Evolutionary conservation across 805 yeast species (phyloP).

Genomic region (Kurtzmaniella fragi): DNA sequence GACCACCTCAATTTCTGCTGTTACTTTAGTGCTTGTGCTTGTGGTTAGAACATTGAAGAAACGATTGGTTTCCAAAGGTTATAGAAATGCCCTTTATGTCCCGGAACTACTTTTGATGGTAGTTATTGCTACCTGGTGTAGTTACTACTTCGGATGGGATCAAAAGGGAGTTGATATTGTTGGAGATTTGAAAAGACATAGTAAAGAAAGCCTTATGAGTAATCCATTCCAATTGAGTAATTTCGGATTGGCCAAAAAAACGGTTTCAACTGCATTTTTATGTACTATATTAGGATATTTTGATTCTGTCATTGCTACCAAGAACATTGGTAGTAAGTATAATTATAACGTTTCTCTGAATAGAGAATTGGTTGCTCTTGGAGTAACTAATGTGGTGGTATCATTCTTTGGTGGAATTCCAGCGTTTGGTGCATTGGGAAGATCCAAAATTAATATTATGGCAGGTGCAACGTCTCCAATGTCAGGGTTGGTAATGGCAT

Average conservation of each 20-base stretch:
- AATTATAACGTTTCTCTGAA: constrained; percentile 28
- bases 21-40: constrained; percentile 19
- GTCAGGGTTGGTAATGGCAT: constrained; percentile 31
- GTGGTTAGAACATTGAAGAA: constrained; percentile 15
- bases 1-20: constrained; percentile 14
- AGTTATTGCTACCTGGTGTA: constrained; percentile 20
- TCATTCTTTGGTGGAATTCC: constrained; percentile 29
- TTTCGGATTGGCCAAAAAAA: constrained; percentile 16
- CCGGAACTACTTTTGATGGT: constrained; percentile 32
- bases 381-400: constrained; percentile 22
- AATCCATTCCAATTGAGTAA: constrained; percentile 20
- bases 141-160: constrained; percentile 20
- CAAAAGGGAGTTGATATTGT: constrained; percentile 23
- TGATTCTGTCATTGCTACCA: constrained; percentile 32
- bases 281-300: constrained; percentile 30
- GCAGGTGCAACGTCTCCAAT: constrained; percentile 49
- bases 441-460: constrained; percentile 25
- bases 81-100: constrained; percentile 17
- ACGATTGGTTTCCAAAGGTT: constrained; percentile 10
- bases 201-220: constrained; percentile 2
- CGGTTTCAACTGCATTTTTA: constrained; percentile 25
- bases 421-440: constrained; percentile 32
- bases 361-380: constrained; percentile 29
- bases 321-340: constrained; percentile 25
- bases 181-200: constrained; percentile 15